A percentile compares a stretch with the other conserved stretches of the same genome.
phyloP scores from a whole-genome alignment of 2,329 filamentous ascomycete species.

The Beauveria scarabaeidicola region DNA sequence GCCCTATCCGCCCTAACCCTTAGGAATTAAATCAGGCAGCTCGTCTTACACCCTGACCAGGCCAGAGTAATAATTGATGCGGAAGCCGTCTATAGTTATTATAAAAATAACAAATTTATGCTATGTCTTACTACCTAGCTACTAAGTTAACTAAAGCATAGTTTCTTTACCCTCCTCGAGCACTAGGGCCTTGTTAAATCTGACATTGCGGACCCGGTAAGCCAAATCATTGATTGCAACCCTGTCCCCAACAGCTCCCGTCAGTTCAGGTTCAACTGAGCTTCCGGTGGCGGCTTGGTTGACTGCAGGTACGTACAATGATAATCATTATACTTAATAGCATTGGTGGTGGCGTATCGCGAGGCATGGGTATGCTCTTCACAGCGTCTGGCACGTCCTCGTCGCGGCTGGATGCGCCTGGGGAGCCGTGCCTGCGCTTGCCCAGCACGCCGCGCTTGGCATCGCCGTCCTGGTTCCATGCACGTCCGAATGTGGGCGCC shows the following conservation, averaged over 20 bases:
- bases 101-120: neutral
- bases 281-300: slow-evolving; percentile 87
- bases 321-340: too few species aligned
- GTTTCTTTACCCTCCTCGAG: neutral
- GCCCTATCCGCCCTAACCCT: neutral
- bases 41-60: neutral
- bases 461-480: slow-evolving; percentile 26
- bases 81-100: neutral
- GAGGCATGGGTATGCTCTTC: slow-evolving; percentile 55
- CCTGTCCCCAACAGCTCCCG: slow-evolving; percentile 89
- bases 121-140: neutral
- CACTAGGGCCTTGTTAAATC: slow-evolving; percentile 1
- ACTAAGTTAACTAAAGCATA: neutral
- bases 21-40: neutral
- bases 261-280: slow-evolving; percentile 99
- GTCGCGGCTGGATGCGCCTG: slow-evolving; percentile 39
- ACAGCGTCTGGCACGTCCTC: slow-evolving; percentile 53
- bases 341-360: slow-evolving; percentile 62
- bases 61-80: neutral
- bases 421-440: slow-evolving; percentile 49
- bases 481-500: slow-evolving; percentile 53
- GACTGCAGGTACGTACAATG: slow-evolving; percentile 65
- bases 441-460: slow-evolving; percentile 41
- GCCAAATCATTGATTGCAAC: slow-evolving; percentile 34
- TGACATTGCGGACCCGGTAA: slow-evolving; percentile 1